Base-by-base conservation (phyloP, 2,329 filamentous ascomycete species). In the Chaetothyriales sp. region DNA sequence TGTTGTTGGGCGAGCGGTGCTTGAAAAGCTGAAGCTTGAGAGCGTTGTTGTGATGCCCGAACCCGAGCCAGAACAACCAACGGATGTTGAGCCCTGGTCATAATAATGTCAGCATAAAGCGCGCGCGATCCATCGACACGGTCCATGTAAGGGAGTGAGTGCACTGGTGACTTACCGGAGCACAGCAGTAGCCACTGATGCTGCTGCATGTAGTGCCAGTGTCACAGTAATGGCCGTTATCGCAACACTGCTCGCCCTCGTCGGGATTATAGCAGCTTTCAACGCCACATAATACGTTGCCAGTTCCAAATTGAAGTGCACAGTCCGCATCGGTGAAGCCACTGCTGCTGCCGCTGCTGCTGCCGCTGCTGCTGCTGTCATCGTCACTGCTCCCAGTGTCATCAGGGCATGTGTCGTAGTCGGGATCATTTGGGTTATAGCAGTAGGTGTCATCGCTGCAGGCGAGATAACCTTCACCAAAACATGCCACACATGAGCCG, bases 351-450 rank as follows among this genome's bases (percentile, higher is more conserved):
- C n/a, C 18, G 22, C 48, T n/a, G n/a, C n/a, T n/a, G n/a, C n/a
- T n/a, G 12, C 18, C 43, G 6, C 49, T 44, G 12, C 48, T 45
- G 43, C 32, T 44, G 20, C n/a, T 18, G 22, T n/a, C n/a, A n/a
- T n/a, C n/a, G n/a, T n/a, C n/a, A n/a, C 48, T 25, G 1, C 43
- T 26, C 18, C n/a, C 43, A 32, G 4, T 19, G 22, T 44, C 44
- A 20, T 55, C 53, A 2, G 55, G 53, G 42, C 55, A 57, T 20
- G 55, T 57, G 28, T 54, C 51, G 36, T 54, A 57, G 5, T 36
- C 9, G 20, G 55, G 53, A 48, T 57, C 55, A 19, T 48, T 49
- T 0, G 55, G 55, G 44, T 55, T 47, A 42, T 57, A 57, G 50
- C 55, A 57, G 42, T 55, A 50, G 9, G 46, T 48, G 6, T 51